phyloP scores from a whole-genome alignment of 257 asterid genomes.

The Primulina tabacum region DNA sequence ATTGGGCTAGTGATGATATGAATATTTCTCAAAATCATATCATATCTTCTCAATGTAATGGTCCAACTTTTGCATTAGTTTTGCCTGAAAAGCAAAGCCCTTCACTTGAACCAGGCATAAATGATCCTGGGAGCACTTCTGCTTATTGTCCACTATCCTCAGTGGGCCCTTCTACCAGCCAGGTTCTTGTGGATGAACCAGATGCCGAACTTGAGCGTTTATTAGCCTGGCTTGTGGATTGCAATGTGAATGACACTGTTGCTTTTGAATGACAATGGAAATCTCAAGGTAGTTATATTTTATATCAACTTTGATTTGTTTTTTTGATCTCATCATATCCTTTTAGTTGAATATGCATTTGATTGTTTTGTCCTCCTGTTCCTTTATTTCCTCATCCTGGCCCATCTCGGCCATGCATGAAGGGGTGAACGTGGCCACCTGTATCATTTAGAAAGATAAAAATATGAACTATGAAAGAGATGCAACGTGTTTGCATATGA shows the following conservation, averaged over 20 bases:
- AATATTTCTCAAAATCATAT: not conserved
- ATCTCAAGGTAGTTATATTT: slow-evolving; percentile 27
- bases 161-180: not conserved
- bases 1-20: slow-evolving; percentile 35
- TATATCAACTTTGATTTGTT: not conserved
- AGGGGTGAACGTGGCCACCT: not conserved
- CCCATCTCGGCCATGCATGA: too few species aligned
- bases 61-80: not conserved
- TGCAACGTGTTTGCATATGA: not conserved
- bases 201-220: slow-evolving; percentile 26
- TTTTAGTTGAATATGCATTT: not conserved
- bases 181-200: not conserved
- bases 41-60: slow-evolving; percentile 22
- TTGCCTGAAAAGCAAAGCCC: slow-evolving; percentile 3
- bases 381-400: too few species aligned
- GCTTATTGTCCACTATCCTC: not conserved
- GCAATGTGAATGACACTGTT: not conserved
- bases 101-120: slow-evolving; percentile 1
- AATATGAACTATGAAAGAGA: not conserved
- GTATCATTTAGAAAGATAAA: not conserved
- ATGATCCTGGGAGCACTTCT: slow-evolving; percentile 19
- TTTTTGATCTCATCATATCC: not conserved
- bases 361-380: not conserved
- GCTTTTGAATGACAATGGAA: slow-evolving; percentile 14
- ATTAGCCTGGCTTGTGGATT: slow-evolving; percentile 21